Base-by-base conservation (phyloP, 306 rosid species). In the Arachis hypogaea region DNA sequence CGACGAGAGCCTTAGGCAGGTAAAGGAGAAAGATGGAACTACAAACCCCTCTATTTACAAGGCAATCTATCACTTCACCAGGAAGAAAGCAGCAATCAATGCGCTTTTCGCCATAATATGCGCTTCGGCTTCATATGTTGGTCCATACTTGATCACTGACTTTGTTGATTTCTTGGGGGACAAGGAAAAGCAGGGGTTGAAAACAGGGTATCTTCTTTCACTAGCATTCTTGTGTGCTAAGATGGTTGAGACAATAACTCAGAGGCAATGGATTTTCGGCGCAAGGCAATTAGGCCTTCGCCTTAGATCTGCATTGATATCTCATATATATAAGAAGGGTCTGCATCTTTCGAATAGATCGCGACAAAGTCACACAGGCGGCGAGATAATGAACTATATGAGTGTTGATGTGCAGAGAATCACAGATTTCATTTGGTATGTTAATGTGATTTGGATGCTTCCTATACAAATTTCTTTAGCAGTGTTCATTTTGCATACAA, bases 331-430 rank as follows among this genome's bases (percentile, higher is more conserved):
- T 62, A 84, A 87, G 50, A 94, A 94, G 79, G 98, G 97, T 33
- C 42, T 94, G 29, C 70, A 72, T 75, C 73, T 94, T 56, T 94
- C 98, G 0, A 84, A 87, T 63, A 78, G 66, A 68, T 81, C 98
- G 22, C 89, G 97, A 4, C 98, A 94, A 54, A 88, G 89, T 73
- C 97, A 85, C 55, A 77, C 88, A 0, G 87, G 97, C 30, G 98
- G 98, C 30, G 98, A 94, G 91, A 90, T 94, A 16, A 86, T 94
- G 83, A 94, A 94, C 80, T 91, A 82, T 59, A 89, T 94, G 97
- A 94, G 97, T 80, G 98, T 94, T 14, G 98, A 94, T 79, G 86
- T 94, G 69, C 95, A 91, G 77, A 86, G 98, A 87, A 84, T 94
- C 77, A 88, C 98, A 36, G 98, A 94, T 76, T 85, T 94, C 51